Evolutionary conservation across 2,329 filamentous ascomycete species (phyloP).

Genomic region (Hypoxylon sp.): DNA sequence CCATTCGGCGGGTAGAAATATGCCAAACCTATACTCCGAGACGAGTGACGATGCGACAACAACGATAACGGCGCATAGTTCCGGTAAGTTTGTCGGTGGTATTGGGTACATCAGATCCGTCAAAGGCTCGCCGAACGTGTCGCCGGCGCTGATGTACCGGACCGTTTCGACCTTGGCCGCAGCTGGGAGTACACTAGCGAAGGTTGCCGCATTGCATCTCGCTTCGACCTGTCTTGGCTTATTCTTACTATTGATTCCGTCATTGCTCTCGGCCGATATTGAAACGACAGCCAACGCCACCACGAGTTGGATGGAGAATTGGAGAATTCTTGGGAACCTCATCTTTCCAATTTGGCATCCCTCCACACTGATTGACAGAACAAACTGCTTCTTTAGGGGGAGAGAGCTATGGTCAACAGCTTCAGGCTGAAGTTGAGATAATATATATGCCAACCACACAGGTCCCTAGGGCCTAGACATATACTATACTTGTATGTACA

Average conservation of each 20-base stretch:
- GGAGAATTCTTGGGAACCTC: slow-evolving; percentile 29
- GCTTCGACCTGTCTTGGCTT: slow-evolving; percentile 23
- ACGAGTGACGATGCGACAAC: slow-evolving; percentile 45
- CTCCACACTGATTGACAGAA: slow-evolving; percentile 19
- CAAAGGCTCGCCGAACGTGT: slow-evolving; percentile 50
- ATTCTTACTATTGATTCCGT: slow-evolving; percentile 11
- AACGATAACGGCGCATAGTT: slow-evolving; percentile 51
- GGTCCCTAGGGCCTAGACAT: not conserved
- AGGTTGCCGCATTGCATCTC: slow-evolving; percentile 31
- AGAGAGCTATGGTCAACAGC: not conserved
- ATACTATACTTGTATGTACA: slow-evolving; percentile 3
- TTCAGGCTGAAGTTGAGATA: slow-evolving; percentile 34
- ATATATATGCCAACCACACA: slow-evolving; percentile 22
- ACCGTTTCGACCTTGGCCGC: slow-evolving; percentile 44
- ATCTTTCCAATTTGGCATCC: slow-evolving; percentile 25
- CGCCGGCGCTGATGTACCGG: slow-evolving; percentile 43
- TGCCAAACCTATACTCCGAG: slow-evolving; percentile 49
- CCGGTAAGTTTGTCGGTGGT: slow-evolving; percentile 50
- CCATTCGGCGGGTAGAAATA: slow-evolving; percentile 52
- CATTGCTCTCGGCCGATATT: slow-evolving; percentile 7
- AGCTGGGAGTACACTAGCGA: slow-evolving; percentile 39
- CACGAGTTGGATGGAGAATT: slow-evolving; percentile 19
- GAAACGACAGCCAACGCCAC: slow-evolving; percentile 17
- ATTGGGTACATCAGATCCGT: slow-evolving; percentile 48
- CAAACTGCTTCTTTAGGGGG: slow-evolving; percentile 26